Conservation (phyloP, 2,329 filamentous ascomycete species). For the Xylaria sp. region DNA sequence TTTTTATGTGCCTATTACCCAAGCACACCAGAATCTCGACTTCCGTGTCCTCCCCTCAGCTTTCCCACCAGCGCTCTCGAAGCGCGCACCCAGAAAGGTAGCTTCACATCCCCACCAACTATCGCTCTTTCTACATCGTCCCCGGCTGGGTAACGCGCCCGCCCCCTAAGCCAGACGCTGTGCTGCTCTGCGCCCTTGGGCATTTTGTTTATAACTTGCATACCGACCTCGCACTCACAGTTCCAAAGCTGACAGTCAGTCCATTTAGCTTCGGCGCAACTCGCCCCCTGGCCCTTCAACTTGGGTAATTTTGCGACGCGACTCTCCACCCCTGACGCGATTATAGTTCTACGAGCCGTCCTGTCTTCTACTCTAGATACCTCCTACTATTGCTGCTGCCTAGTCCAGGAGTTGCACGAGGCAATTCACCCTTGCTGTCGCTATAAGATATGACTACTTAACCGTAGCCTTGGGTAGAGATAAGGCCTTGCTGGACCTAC, state of each 20-base stretch:
- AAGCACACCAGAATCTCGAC: constrained; percentile 45
- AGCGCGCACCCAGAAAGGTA: constrained; percentile 24
- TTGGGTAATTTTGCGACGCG: constrained; percentile 38
- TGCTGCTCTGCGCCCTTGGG: constrained; percentile 31
- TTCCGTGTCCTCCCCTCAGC: constrained; percentile 47
- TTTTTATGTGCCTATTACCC: constrained; percentile 45
- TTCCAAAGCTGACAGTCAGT: constrained; percentile 9
- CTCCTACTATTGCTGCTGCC: constrained; percentile 11
- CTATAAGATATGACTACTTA: constrained; percentile 46
- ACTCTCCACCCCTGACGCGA: constrained; percentile 26
- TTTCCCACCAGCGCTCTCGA: constrained; percentile 27
- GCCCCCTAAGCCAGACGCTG: constrained; percentile 13
- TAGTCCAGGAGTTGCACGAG: constrained; percentile 15
- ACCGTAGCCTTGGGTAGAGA: constrained; percentile 39
- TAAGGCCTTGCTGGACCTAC: constrained; percentile 37
- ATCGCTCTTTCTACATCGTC: constrained; percentile 5
- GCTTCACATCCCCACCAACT: constrained; percentile 32
- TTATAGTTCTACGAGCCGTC: constrained; percentile 14
- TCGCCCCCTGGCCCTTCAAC: constrained; percentile 13
- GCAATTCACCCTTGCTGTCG: constrained; percentile 34
- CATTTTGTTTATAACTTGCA: constrained; percentile 27
- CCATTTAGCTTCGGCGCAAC: constrained; percentile 22
- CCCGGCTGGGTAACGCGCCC: constrained; percentile 32
- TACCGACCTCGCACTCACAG: constrained; percentile 21
- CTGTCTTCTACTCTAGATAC: background rate